Base-by-base conservation (phyloP, 306 rosid genomes). In the Senna tora region DNA sequence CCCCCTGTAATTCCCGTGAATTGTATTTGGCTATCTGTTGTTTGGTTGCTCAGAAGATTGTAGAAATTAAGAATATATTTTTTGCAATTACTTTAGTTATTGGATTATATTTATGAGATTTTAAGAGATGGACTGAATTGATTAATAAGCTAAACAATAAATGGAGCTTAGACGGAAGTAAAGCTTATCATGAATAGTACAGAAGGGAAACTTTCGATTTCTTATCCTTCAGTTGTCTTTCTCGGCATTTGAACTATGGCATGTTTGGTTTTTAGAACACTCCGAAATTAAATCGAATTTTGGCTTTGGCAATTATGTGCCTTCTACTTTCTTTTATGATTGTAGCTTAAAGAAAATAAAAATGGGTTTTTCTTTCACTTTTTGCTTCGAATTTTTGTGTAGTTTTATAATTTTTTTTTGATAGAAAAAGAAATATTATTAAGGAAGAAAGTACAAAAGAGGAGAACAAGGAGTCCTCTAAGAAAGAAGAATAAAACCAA, bases 11-110 rank as follows among this genome's bases (percentile, higher is more conserved):
- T 63, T 2, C 50, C 41, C 39, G 38, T 80, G 22, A 25, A 5
- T 74, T 47, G 51, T 69, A 69, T 25, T 15, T 63, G 34, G 5
- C 17, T 36, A 16, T 59, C 45, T 43, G 71, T 15, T 65, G 56
- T 74, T 79, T 79, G 5, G 33, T 50, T 64, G 34, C 42, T 73
- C 14, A 30, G 53, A 14, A 5, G 5, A 13, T 14, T 36, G 30
- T 25, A 25, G 30, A 25, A 25, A 25, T 25, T 25, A n/a, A n/a
- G n/a, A n/a, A n/a, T n/a, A n/a, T n/a, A n/a, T n/a, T n/a, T n/a
- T n/a, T n/a, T n/a, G n/a, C n/a, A n/a, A n/a, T n/a, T n/a, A n/a
- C 38, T 33, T 3, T 33, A 33, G 73, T 33, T 47, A 46, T 65
- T 55, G 68, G n/a, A 28, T n/a, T n/a, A n/a, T n/a, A n/a, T n/a